These are phyloP conservation scores for Botrytis medusae DNA, from an alignment of 2,329 filamentous ascomycete genomes.

Conservation along the genomic window DNA sequence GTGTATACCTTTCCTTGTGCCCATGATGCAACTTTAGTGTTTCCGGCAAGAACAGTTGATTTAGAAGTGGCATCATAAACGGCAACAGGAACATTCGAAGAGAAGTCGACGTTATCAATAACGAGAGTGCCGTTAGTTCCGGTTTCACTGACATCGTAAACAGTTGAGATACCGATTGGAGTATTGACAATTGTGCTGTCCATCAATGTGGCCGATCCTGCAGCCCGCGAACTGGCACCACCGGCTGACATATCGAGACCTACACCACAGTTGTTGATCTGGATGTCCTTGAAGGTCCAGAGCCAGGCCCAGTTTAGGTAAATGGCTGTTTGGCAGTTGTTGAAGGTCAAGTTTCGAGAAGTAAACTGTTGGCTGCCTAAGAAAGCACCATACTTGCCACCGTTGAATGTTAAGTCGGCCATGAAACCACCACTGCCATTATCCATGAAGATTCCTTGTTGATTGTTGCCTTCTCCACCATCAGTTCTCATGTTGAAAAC, in stretches of 20 bases:
- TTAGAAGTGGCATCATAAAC: slow-evolving; percentile 60
- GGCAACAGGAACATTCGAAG: slow-evolving; percentile 62
- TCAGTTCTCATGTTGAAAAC: slow-evolving; percentile 76
- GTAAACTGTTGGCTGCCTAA: slow-evolving; percentile 88
- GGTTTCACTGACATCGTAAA: slow-evolving; percentile 62
- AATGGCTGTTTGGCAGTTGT: slow-evolving; percentile 77
- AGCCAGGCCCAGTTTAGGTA: slow-evolving; percentile 93
- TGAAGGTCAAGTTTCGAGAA: slow-evolving; percentile 78
- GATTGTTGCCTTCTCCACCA: slow-evolving; percentile 61
- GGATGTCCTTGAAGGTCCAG: slow-evolving; percentile 76
- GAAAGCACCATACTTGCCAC: slow-evolving; percentile 75
- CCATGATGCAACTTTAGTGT: slow-evolving; percentile 68
- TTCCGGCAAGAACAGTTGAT: slow-evolving; percentile 64
- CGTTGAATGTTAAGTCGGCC: slow-evolving; percentile 79
- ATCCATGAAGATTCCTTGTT: slow-evolving; percentile 81
- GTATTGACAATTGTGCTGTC: slow-evolving; percentile 80
- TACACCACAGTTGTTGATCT: slow-evolving; percentile 71
- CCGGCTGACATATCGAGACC: slow-evolving; percentile 77
- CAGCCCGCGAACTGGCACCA: slow-evolving; percentile 62
- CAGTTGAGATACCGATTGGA: slow-evolving; percentile 72
- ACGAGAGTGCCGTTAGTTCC: slow-evolving; percentile 78
- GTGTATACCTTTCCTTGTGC: slow-evolving; percentile 76
- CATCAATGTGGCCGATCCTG: slow-evolving; percentile 80
- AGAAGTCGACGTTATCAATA: slow-evolving; percentile 87
- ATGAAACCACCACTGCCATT: slow-evolving; percentile 84